Evolutionary conservation across 2,329 filamentous ascomycete species (phyloP).

Genomic region (Colletotrichum tropicicola): DNA sequence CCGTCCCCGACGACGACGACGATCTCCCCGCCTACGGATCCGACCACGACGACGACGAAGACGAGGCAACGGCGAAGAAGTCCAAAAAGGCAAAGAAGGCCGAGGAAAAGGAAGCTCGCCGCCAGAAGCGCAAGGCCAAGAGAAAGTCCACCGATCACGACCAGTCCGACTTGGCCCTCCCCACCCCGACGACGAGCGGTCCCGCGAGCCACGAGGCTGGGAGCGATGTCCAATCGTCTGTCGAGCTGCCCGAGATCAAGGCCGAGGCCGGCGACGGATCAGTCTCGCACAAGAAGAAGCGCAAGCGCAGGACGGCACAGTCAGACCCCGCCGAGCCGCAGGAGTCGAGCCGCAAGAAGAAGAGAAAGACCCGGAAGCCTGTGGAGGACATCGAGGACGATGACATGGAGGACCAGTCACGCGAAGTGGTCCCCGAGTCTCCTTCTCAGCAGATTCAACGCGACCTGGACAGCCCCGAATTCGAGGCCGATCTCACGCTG

Average conservation of each 20-base stretch:
- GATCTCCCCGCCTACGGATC: neutral
- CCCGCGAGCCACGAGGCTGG: no score
- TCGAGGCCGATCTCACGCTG: neutral
- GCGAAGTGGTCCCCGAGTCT: conserved; percentile 5
- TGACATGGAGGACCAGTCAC: neutral
- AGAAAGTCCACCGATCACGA: neutral
- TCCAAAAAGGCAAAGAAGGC: conserved; percentile 9
- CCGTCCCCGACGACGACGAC: neutral
- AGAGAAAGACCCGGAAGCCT: conserved; percentile 11
- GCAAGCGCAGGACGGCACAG: neutral
- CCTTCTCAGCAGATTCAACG: neutral
- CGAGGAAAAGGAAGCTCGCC: neutral
- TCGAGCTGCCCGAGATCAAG: no score
- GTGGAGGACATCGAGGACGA: conserved; percentile 14
- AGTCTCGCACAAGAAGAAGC: neutral
- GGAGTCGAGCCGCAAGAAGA: neutral
- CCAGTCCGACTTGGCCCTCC: neutral
- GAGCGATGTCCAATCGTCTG: no score
- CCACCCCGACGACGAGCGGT: neutral
- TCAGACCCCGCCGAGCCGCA: neutral
- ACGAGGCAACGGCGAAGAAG: conserved; percentile 5
- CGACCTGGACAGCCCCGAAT: neutral
- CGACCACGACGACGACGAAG: neutral
- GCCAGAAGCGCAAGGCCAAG: conserved; percentile 8
- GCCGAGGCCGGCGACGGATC: neutral